Evolutionary conservation across 176 grass and related monocot genomes (phyloP).

Genomic region (Carex scoparia): DNA sequence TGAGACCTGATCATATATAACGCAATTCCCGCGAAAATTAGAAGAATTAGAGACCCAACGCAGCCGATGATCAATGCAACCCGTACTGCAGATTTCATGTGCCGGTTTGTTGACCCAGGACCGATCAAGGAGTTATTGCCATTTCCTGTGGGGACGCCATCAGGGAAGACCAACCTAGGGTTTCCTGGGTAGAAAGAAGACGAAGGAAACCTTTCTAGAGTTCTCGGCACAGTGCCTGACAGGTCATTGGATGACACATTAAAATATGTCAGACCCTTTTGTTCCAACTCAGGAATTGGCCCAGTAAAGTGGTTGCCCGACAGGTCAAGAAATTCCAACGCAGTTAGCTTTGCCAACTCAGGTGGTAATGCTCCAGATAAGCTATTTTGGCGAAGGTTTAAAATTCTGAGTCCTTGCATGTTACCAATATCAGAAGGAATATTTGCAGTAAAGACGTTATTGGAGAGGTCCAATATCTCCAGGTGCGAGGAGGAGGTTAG

Average conservation of each 20-base stretch:
- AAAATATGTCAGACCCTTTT: conserved; percentile 51
- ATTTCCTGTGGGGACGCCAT: conserved; percentile 51
- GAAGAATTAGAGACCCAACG: conserved; percentile 60
- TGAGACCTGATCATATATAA: conserved; percentile 76
- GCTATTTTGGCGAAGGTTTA: conserved; percentile 62
- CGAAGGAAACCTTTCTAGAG: conserved; percentile 64
- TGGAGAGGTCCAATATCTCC: conserved; percentile 72
- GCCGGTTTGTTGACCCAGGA: conserved; percentile 12
- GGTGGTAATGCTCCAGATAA: conserved; percentile 74
- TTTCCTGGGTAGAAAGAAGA: conserved; percentile 89
- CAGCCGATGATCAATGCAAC: conserved; percentile 74
- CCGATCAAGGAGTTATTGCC: conserved; percentile 22
- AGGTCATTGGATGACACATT: conserved; percentile 89
- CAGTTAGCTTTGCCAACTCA: conserved; percentile 66
- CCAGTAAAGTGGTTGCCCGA: conserved; percentile 79
- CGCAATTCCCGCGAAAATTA: conserved; percentile 62
- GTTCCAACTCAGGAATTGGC: conserved; percentile 71
- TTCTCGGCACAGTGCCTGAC: conserved; percentile 67
- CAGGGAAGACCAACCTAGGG: conserved; percentile 56
- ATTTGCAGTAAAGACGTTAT: conserved; percentile 61
- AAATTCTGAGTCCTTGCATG: conserved; percentile 60
- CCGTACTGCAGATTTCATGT: conserved; percentile 52
- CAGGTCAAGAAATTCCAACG: conserved; percentile 67
- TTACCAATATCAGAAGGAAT: conserved; percentile 79
- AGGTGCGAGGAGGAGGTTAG: conserved; percentile 57